Evolutionary conservation across 129 eudicot genomes (phyloP), one percentile per base, ranked within the genome.

Genomic region (Scalesia atractyloides): DNA sequence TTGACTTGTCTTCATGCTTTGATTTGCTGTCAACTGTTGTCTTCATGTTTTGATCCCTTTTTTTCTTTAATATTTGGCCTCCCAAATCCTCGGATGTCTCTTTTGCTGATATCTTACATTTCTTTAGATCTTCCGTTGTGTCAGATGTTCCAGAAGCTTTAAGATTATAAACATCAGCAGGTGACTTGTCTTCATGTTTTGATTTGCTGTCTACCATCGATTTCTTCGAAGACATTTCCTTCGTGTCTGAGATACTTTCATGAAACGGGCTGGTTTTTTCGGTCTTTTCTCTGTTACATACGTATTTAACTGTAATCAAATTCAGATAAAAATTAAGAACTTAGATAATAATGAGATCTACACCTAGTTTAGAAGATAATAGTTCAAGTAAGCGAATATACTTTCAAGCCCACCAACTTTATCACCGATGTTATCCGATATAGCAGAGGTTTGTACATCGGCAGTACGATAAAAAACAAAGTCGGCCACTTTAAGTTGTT

Each of bases 381-480:
- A 52, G 18, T 15, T 47, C 36, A 47, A 60, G 70, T 8, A 53
- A 59, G 52, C 13, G 36, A 61, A 72, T 86, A 61, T 79, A 92
- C 98, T 88, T 69, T 85, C 88, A 53, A 85, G 66, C 56, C 82
- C 90, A 66, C 96, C 92, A 64, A 92, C 84, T 80, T 70, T 69
- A 54, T 83, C 96, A 64, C 64, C 90, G 64, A 92, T 67, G 62
- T 68, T 77, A 82, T 89, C 98, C 59, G 67, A 89, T 69, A 92
- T 70, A 10, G 81, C 74, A 62, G 79, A 75, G 64, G 64, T 70
- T 34, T 76, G 64, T 48, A 92, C 96, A 86, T 87, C 87, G 79
- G 85, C 89, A 22, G 91, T 76, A 18, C 96, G 96, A 76, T 87
- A 89, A 82, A 92, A 92, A 48, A 92, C 71, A 57, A 81, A 85